phyloP scores from a whole-genome alignment of 164 flowering plant genomes.

The Piper longum region DNA sequence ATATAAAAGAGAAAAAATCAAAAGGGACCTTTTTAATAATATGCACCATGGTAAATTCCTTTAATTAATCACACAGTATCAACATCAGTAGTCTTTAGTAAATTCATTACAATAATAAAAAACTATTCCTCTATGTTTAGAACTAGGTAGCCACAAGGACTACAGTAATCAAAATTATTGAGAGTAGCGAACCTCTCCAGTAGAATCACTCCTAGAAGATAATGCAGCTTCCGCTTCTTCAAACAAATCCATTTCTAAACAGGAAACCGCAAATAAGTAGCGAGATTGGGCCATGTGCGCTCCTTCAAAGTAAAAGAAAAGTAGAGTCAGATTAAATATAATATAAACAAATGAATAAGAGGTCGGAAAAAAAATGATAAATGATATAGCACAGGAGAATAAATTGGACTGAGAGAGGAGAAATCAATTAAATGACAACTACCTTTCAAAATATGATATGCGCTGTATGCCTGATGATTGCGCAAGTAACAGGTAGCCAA shows the following conservation, averaged over 20 bases:
- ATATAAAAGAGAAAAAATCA: neutral
- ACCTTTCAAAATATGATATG: constrained; percentile 92
- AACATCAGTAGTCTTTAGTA: neutral
- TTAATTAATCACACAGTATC: neutral
- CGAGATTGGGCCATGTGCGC: constrained; percentile 80
- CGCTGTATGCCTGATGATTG: constrained; percentile 73
- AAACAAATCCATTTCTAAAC: constrained; percentile 94
- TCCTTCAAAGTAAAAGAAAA: constrained; percentile 40
- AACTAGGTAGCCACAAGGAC: neutral
- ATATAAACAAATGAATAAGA: constrained; percentile 5
- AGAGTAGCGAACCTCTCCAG: constrained; percentile 45
- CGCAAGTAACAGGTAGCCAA: constrained; percentile 85
- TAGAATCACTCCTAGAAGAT: constrained; percentile 53
- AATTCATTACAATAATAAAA: too few relatives aligned
- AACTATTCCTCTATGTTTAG: too few relatives aligned
- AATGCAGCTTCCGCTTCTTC: constrained; percentile 82
- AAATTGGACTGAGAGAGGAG: neutral
- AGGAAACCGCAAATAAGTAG: constrained; percentile 94
- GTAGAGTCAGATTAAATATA: constrained; percentile 7
- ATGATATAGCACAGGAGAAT: neutral
- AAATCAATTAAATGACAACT: neutral
- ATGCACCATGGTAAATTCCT: neutral
- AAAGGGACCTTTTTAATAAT: neutral
- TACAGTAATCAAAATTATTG: neutral
- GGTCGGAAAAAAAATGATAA: neutral